Evolutionary conservation across 306 rosid genomes (phyloP), one percentile per base, ranked within the genome.

Genomic region (Pachyrhizus erosus): DNA sequence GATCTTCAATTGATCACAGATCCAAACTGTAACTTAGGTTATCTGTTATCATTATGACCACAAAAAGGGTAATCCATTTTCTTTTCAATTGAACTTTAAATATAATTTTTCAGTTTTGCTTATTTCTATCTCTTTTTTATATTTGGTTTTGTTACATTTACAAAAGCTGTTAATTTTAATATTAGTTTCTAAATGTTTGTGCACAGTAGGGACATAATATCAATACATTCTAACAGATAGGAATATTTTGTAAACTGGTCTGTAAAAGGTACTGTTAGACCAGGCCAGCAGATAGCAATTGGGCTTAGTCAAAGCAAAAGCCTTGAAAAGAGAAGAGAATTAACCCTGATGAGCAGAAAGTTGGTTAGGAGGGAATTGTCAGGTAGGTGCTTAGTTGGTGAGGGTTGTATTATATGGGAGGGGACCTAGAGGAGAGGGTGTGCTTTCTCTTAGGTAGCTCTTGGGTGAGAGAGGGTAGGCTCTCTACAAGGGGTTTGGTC

Each of bases 21-120:
- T 77, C 60, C 71, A 23, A 39, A 21, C 52, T 37, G 15, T 75
- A 29, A 23, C 18, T 15, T 57, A 37, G 64, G 24, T 62, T 66
- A 9, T 55, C n/a, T n/a, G 26, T 60, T 23, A 37, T 37, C 5
- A 5, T 37, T 37, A 54, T 55, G 67, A 18, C 39, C 70, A 34
- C 43, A 45, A 2, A 49, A 68, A 78, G 26, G 43, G 69, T 46
- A 18, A 49, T 23, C 26, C 48, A 58, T 18, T 58, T 76, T 67
- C 67, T 78, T 43, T 86, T 17, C 14, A 24, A 55, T 27, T 54
- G 58, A 52, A 52, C 65, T 3, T 80, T 13, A 34, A 23, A 43
- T 72, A 27, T 73, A 33, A 8, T 24, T 29, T 79, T 74, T 74
- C 65, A n/a, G 61, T 80, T 85, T 39, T 74, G 34, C 51, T 55